These are phyloP conservation scores for Delonix regia DNA, from an alignment of 306 rosid species.

Conservation along the genomic window DNA sequence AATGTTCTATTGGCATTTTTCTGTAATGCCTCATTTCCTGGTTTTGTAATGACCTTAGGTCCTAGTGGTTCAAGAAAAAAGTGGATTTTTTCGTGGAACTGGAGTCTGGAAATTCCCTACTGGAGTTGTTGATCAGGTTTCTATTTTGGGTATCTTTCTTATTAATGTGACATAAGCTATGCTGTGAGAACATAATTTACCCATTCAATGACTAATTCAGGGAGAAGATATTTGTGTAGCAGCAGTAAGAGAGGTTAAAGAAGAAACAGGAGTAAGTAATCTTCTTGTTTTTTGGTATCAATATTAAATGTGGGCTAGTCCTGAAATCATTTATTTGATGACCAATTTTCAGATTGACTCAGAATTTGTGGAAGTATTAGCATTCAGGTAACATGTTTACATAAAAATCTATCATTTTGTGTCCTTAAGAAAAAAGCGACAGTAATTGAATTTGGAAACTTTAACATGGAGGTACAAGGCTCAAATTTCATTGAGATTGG, in stretches of 20 bases:
- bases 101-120: constrained; percentile 90
- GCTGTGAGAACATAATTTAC: constrained; percentile 25
- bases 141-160: constrained; percentile 9
- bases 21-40: constrained; percentile 15
- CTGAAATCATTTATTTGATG: constrained; percentile 19
- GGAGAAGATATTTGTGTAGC: constrained; percentile 87
- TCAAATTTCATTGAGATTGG: not conserved
- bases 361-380: constrained; percentile 77
- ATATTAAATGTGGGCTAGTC: constrained; percentile 4
- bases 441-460: constrained; percentile 20
- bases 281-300: not conserved
- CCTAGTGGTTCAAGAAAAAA: constrained; percentile 85
- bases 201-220: constrained; percentile 44
- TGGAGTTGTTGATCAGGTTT: constrained; percentile 82
- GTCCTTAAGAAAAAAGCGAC: not conserved
- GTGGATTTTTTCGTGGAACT: constrained; percentile 58
- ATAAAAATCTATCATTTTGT: constrained; percentile 10
- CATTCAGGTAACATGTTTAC: constrained; percentile 66
- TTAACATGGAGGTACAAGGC: not conserved
- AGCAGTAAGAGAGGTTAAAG: constrained; percentile 84
- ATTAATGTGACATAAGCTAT: constrained; percentile 4
- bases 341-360: constrained; percentile 71
- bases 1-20: not conserved
- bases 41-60: constrained; percentile 46
- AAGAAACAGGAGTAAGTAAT: constrained; percentile 89